Base-by-base conservation (phyloP, 352 stramenopile genomes). In the Phytophthora constricta region DNA sequence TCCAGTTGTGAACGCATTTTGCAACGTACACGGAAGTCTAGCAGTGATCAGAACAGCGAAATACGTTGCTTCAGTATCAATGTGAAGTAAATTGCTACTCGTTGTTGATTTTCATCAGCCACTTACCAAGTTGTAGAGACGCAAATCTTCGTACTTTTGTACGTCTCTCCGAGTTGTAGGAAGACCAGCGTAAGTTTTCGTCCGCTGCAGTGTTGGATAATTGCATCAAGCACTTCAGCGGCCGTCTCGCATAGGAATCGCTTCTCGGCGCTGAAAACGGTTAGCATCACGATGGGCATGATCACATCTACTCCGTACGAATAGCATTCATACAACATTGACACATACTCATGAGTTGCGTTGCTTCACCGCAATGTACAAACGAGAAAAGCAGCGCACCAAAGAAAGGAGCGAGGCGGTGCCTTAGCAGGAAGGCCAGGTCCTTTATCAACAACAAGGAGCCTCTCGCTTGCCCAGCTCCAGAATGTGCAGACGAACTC, bases 11-110 rank as follows among this genome's bases (percentile, higher is more conserved):
- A 39, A 88, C 58, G n/a, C 79, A 86, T 52, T 88, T 90, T 34
- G 88, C 81, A 1, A 87, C 71, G 45, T 90, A 90, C 46, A 88
- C 53, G 19, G 72, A 82, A 0, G 79, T 78, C 81, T 90, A n/a
- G 16, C 3, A 34, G 27, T 10, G 19, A 37, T 3, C n/a, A n/a
- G 33, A 41, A 22, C n/a, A 17, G n/a, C 9, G 0, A 33, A 57
- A 1, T n/a, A n/a, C n/a, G n/a, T n/a, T n/a, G n/a, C n/a, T n/a
- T n/a, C n/a, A n/a, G n/a, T n/a, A n/a, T n/a, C n/a, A n/a, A n/a
- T n/a, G n/a, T n/a, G n/a, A n/a, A n/a, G n/a, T n/a, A n/a, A n/a
- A n/a, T n/a, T n/a, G n/a, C n/a, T n/a, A n/a, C n/a, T n/a, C n/a
- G n/a, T n/a, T n/a, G n/a, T n/a, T n/a, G 23, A 53, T 13, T 39